phyloP scores from a whole-genome alignment of 768 basidiomycete species.

The Phlebiopsis flavidoalba region DNA sequence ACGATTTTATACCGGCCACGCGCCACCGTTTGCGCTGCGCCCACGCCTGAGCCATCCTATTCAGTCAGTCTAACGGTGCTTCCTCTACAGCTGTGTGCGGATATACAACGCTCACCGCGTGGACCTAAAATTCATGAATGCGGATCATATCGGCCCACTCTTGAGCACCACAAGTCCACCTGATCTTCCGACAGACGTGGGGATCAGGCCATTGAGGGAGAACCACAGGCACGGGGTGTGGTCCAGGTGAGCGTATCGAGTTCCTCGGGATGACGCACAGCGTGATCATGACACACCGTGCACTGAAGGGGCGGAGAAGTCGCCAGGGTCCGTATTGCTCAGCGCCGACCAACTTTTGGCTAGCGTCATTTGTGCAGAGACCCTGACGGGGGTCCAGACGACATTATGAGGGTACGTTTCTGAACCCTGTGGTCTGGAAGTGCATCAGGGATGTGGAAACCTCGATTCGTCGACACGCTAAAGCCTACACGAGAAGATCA shows the following conservation, averaged over 20 bases:
- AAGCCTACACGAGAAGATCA: background rate
- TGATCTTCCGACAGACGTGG: background rate
- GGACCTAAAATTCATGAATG: background rate
- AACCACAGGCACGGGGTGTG: background rate
- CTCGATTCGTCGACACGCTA: background rate
- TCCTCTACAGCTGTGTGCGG: background rate
- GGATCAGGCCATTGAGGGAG: background rate
- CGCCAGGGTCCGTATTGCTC: background rate
- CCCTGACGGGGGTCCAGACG: background rate
- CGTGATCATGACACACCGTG: background rate
- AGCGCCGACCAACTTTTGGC: background rate
- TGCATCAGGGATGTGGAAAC: background rate
- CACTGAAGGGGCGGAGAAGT: background rate
- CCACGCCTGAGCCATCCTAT: background rate
- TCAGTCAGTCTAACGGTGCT: background rate
- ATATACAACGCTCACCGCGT: background rate
- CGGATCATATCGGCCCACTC: background rate
- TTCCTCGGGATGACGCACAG: background rate
- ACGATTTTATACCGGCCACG: background rate
- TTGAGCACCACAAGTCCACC: background rate
- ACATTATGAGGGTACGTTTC: background rate
- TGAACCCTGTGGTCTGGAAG: background rate
- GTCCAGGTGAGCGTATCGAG: background rate
- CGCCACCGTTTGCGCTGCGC: background rate
- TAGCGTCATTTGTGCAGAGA: background rate